Evolutionary conservation across 306 rosid species (phyloP).

Genomic region (Rosa persica): DNA sequence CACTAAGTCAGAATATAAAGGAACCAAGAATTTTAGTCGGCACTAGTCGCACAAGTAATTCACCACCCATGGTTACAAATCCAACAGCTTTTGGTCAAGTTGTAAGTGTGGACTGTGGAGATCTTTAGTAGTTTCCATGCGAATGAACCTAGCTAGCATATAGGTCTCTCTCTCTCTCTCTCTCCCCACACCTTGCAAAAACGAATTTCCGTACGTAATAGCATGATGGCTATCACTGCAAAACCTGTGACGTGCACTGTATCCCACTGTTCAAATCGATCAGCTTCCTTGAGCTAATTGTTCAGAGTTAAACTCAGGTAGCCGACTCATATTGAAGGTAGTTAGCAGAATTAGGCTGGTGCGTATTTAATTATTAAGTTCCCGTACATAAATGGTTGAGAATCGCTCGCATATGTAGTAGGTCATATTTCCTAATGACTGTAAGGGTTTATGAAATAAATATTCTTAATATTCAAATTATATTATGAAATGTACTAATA

Average conservation of each 20-base stretch:
- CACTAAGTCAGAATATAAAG: not conserved
- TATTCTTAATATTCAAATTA: too few relatives aligned
- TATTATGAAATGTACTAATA: too few relatives aligned
- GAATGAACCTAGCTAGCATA: not conserved
- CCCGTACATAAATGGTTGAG: not conserved
- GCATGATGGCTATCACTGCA: constrained; percentile 9
- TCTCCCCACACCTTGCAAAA: not conserved
- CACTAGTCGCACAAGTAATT: not conserved
- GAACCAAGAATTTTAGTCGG: not conserved
- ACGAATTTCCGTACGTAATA: constrained; percentile 16
- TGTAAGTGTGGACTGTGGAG: not conserved
- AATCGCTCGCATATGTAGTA: too few relatives aligned
- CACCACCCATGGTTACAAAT: constrained; percentile 7
- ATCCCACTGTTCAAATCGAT: constrained; percentile 22
- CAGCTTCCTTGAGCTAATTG: constrained; percentile 1
- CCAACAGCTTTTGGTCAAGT: constrained; percentile 11
- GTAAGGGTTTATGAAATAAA: too few relatives aligned
- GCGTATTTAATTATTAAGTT: not conserved
- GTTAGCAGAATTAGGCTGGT: not conserved
- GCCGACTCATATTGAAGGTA: not conserved
- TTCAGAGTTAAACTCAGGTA: constrained; percentile 5
- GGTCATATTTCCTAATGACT: too few relatives aligned
- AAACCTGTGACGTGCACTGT: constrained; percentile 21
- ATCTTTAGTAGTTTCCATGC: constrained; percentile 1
- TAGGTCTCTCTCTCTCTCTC: not conserved